These are phyloP conservation scores for Metschnikowia vanudenii DNA, from an alignment of 805 yeast genomes.

Conservation along the genomic window DNA sequence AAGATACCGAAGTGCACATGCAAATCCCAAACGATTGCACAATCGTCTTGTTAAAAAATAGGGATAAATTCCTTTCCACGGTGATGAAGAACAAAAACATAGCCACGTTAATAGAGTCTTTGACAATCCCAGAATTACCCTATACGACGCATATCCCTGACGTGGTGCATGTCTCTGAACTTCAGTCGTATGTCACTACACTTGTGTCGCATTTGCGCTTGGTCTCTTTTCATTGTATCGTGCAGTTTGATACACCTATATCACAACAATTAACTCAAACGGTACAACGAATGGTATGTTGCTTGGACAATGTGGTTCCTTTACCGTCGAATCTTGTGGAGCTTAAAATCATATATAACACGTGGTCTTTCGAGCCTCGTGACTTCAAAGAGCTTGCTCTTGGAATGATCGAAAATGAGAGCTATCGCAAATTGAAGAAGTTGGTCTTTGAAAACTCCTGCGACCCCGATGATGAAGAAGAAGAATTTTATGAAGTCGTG, in stretches of 20 bases:
- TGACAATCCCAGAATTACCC: background rate
- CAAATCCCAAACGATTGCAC: no score
- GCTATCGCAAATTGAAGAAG: background rate
- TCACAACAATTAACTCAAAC: background rate
- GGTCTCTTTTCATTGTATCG: background rate
- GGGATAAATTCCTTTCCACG: no score
- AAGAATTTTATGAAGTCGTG: background rate
- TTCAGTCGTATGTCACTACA: background rate
- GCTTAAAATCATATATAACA: background rate
- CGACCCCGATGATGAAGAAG: no score
- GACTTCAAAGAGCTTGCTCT: background rate
- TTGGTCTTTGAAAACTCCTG: background rate
- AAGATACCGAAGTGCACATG: background rate
- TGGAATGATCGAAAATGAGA: background rate
- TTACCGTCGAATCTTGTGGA: background rate
- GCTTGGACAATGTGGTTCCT: background rate
- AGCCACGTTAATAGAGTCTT: no score
- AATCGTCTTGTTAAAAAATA: no score
- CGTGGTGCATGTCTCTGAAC: no score
- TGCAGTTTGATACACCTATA: background rate
- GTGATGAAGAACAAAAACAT: no score
- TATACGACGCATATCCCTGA: constrained; percentile 6
- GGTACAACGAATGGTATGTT: background rate
- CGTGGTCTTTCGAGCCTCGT: no score
- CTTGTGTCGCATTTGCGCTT: background rate